phyloP scores from a whole-genome alignment of 2,329 filamentous ascomycete species.

The Epichloe sp. region DNA sequence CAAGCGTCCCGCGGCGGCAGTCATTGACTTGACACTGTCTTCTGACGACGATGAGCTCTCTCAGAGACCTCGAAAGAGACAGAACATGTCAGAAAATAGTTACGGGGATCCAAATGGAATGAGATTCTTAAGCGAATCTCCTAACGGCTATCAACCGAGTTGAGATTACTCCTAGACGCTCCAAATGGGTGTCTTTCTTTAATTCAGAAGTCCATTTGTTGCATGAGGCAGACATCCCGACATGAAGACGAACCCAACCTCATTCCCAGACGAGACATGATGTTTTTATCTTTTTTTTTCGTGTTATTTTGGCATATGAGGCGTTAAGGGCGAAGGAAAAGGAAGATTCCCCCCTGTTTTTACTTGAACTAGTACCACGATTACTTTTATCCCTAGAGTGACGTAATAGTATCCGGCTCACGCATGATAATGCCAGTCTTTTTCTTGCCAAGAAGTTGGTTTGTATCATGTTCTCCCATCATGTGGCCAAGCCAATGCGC shows the following conservation, averaged over 20 bases:
- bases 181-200: neutral
- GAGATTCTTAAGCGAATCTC: conserved; percentile 12
- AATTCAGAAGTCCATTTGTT: neutral
- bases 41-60: conserved; percentile 38
- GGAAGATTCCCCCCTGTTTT: conserved; percentile 15
- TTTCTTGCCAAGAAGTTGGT: too few relatives aligned
- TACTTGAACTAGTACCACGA: neutral
- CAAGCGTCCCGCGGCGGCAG: conserved; percentile 37
- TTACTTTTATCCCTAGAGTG: neutral
- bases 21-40: conserved; percentile 47
- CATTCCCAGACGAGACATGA: neutral
- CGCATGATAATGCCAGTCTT: too few relatives aligned
- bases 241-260: neutral
- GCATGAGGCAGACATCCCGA: neutral
- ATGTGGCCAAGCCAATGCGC: too few relatives aligned
- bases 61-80: conserved; percentile 34
- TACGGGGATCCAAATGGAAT: conserved; percentile 9
- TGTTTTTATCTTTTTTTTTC: neutral
- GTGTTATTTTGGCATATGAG: conserved; percentile 7
- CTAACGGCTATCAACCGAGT: conserved; percentile 9
- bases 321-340: conserved; percentile 11
- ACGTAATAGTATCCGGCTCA: neutral
- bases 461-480: too few relatives aligned
- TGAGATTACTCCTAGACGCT: neutral
- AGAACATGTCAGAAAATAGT: conserved; percentile 19